Evolutionary conservation across 306 rosid species (phyloP).

Genomic region (Castanopsis chinensis): DNA sequence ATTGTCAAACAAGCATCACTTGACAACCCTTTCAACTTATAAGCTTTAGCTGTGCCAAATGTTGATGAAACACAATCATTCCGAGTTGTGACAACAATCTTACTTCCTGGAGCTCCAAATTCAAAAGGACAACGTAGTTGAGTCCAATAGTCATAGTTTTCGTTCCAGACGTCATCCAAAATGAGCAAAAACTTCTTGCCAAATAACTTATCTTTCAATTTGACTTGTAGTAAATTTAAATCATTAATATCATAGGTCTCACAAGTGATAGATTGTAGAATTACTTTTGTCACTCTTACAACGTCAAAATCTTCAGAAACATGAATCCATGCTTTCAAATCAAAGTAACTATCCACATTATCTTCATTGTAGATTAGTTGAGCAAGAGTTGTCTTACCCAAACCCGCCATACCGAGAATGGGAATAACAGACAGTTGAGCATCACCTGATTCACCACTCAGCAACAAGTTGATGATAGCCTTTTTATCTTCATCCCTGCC

Average conservation of each 20-base stretch:
- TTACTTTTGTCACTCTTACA: too few species aligned
- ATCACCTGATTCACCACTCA: too few species aligned
- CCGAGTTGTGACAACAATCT: too few species aligned
- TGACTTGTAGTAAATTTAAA: too few species aligned
- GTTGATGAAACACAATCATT: not conserved
- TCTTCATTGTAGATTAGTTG: not conserved
- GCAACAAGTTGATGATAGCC: too few species aligned
- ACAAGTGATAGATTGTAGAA: too few species aligned
- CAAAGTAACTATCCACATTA: not conserved
- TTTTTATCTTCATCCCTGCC: too few species aligned
- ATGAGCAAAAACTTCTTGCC: too few species aligned
- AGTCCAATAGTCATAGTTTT: not conserved
- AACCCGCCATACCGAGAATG: not conserved
- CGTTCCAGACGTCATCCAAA: not conserved
- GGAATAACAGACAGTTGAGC: not conserved
- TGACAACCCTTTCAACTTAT: not conserved
- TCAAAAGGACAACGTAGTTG: not conserved
- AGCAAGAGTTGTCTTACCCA: not conserved
- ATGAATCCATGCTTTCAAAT: not conserved
- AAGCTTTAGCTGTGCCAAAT: not conserved
- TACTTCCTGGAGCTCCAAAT: conserved; percentile 3
- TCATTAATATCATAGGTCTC: too few species aligned
- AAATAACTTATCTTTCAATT: too few species aligned
- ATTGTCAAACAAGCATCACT: not conserved
- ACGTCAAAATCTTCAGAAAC: too few species aligned